Base-by-base conservation (phyloP, 495 filamentous ascomycete species). In the Polyplosphaeria fusca region DNA sequence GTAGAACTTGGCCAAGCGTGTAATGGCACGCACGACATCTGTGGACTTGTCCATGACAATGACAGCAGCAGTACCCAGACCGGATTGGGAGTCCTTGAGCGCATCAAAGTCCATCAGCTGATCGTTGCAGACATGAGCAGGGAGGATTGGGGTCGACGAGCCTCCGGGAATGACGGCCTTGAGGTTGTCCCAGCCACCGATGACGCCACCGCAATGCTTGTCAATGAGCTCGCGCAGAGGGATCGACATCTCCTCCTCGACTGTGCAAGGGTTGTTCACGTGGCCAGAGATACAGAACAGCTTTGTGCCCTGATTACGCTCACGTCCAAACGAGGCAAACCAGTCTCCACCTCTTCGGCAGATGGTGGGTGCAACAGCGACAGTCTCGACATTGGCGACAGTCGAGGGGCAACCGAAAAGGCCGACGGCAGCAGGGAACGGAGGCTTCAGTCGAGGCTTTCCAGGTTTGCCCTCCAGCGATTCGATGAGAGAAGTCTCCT, bases 71-170 rank as follows among this genome's bases (percentile, higher is more conserved):
- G 93, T 98, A 55, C 93, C 93, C 11, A 98, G 83, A 79, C 93
- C 93, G 38, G 88, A 89, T 71, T 98, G 93, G 60, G 84, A 91
- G 76, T 97, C 93, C 80, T 98, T 98, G 49, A 98, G 81, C 18
- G 88, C 92, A 71, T 98, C 93, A 70, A 97, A 98, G 74, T 98
- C 93, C 93, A 98, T 98, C 39, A 97, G 76, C 75, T 96, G 91
- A 68, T 94, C 82, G 68, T 95, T 89, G 68, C 91, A 96, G 41
- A 93, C 75, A 35, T 71, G 70, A 76, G 88, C 92, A 51, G 93
- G 91, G 43, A 98, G 78, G 65, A 98, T 91, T 19, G 93, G 93
- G 1, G 93, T 98, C 23, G 93, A 98, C 3, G 90, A 95, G 61
- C 93, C 93, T 67, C 93, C 93, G 24, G 93, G 93, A 65, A 98